Evolutionary conservation across 2,329 filamentous ascomycete genomes (phyloP).

Genomic region (Ophiostoma australiae): DNA sequence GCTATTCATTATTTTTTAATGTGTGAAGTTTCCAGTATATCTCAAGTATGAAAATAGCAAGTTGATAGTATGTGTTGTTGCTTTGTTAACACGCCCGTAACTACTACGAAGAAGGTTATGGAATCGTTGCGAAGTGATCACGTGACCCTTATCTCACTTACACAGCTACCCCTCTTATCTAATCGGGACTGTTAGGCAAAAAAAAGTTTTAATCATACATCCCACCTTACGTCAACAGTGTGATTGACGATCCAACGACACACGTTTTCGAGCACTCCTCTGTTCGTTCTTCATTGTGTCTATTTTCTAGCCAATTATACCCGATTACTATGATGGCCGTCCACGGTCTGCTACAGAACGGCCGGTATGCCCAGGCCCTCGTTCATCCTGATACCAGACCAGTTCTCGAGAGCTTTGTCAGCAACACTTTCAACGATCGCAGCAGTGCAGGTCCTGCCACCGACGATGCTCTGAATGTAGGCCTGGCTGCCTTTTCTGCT

Average conservation of each 20-base stretch:
- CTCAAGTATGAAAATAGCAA: no score
- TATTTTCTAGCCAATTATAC: background rate
- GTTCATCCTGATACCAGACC: slow-evolving; percentile 7
- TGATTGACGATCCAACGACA: background rate
- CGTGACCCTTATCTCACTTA: slow-evolving; percentile 14
- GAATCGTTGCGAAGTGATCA: slow-evolving; percentile 40
- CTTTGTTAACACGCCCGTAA: background rate
- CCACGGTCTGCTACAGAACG: slow-evolving; percentile 6
- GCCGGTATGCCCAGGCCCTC: slow-evolving; percentile 24
- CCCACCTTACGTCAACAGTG: slow-evolving; percentile 18
- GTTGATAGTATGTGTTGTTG: background rate
- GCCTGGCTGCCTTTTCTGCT: slow-evolving; percentile 64
- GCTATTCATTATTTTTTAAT: no score
- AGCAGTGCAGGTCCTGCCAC: background rate
- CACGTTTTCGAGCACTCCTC: background rate
- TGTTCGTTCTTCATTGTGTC: background rate
- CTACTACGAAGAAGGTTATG: background rate
- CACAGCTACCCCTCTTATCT: slow-evolving; percentile 22
- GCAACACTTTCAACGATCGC: background rate
- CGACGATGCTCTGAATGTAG: slow-evolving; percentile 42
- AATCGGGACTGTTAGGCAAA: slow-evolving; percentile 22
- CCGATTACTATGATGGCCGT: slow-evolving; percentile 20
- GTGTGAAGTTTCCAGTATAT: no score
- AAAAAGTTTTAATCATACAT: slow-evolving; percentile 21
- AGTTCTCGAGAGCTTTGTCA: slow-evolving; percentile 22